These are phyloP conservation scores for Phytophthora brassicae DNA, from an alignment of 352 stramenopile genomes.

Conservation along the genomic window DNA sequence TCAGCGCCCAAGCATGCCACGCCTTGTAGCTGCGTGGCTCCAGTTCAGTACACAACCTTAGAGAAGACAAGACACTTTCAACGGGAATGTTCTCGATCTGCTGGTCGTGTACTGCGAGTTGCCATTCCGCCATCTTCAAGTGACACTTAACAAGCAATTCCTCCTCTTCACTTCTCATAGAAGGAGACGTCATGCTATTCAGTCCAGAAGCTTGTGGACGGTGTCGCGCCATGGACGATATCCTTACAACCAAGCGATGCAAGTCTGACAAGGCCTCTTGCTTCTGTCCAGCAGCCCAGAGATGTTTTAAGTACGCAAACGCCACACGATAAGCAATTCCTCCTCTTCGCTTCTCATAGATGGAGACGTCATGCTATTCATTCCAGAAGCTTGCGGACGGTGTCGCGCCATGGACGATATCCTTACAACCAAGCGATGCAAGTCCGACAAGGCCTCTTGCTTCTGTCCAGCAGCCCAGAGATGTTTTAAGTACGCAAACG, in stretches of 20 bases:
- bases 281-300: constrained; percentile 91
- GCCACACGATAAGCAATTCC: constrained; percentile 90
- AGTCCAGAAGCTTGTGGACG: constrained; percentile 18
- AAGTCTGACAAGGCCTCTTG: constrained; percentile 89
- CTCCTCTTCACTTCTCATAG: constrained; percentile 53
- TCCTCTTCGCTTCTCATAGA: too few relatives aligned
- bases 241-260: constrained; percentile 75
- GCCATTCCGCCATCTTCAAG: constrained; percentile 85
- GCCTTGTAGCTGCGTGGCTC: constrained; percentile 84
- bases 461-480: constrained; percentile 91
- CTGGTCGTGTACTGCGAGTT: constrained; percentile 79
- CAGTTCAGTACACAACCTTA: constrained; percentile 70
- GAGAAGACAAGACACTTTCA: constrained; percentile 58
- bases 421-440: constrained; percentile 82
- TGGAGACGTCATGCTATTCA: constrained; percentile 21
- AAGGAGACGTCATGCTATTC: constrained; percentile 20
- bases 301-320: constrained; percentile 95
- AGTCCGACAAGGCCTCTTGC: constrained; percentile 84
- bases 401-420: constrained; percentile 49
- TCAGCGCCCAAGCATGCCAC: constrained; percentile 97
- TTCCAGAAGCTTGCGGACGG: constrained; percentile 16
- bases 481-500: constrained; percentile 96
- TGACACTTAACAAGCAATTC: constrained; percentile 84
- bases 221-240: constrained; percentile 44
- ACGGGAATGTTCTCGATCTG: constrained; percentile 82